These are phyloP conservation scores for Penicillium ochrochloron DNA, from an alignment of 495 filamentous ascomycete genomes.

Conservation along the genomic window DNA sequence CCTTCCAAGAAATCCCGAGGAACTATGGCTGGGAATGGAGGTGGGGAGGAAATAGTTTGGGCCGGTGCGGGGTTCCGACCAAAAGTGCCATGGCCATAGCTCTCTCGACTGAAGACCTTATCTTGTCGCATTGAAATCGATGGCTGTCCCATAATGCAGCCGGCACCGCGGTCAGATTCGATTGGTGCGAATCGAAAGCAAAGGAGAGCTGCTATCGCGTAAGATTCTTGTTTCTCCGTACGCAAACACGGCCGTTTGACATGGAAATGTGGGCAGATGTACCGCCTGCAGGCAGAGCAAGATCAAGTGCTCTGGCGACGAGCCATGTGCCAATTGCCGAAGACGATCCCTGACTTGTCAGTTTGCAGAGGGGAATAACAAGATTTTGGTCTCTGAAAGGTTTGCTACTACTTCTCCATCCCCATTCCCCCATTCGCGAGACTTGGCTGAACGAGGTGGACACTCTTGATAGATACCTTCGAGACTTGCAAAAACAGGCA, in stretches of 20 bases:
- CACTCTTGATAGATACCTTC: constrained; percentile 21
- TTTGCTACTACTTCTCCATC: constrained; percentile 10
- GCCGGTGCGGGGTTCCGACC: constrained; percentile 4
- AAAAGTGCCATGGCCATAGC: not conserved
- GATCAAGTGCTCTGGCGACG: constrained; percentile 43
- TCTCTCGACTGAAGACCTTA: not conserved
- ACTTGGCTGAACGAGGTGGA: not conserved
- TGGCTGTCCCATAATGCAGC: constrained; percentile 4
- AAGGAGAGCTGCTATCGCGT: constrained; percentile 10
- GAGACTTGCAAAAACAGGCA: constrained; percentile 16
- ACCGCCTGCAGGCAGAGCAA: constrained; percentile 43
- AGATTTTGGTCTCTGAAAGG: constrained; percentile 34
- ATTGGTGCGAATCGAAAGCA: constrained; percentile 6
- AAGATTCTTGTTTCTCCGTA: not conserved
- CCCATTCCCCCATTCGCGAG: not conserved
- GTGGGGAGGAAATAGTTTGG: constrained; percentile 4
- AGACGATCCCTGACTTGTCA: constrained; percentile 29
- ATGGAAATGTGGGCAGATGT: constrained; percentile 27
- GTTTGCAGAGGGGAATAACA: constrained; percentile 27
- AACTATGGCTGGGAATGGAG: not conserved
- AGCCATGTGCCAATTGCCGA: constrained; percentile 41
- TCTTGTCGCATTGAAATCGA: not conserved
- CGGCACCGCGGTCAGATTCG: not conserved
- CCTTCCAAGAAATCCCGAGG: not conserved
- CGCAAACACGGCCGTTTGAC: not conserved